A percentile compares a stretch with the other conserved stretches of the same genome.
Evolutionary conservation across 2,329 filamentous ascomycete genomes (phyloP).

Genomic region (Ophiosphaerella herpotricha): DNA sequence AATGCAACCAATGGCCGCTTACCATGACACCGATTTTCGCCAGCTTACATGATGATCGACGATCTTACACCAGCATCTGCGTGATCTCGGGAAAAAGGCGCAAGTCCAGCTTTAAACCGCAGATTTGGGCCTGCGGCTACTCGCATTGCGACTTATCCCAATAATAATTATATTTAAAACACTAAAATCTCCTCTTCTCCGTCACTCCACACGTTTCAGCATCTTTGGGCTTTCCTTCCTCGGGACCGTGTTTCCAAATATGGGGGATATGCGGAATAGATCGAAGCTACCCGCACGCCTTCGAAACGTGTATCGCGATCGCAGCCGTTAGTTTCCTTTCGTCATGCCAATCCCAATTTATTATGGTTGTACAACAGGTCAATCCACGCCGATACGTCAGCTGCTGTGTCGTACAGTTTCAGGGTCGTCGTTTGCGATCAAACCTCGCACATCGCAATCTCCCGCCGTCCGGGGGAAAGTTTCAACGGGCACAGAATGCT

Average conservation of each 20-base stretch:
- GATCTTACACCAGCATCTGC: slow-evolving; percentile 14
- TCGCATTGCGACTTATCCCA: not conserved
- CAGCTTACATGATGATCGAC: slow-evolving; percentile 5
- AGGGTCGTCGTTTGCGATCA: slow-evolving; percentile 7
- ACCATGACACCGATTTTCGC: not conserved
- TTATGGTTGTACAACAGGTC: slow-evolving; percentile 10
- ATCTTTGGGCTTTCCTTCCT: not conserved
- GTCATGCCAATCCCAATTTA: slow-evolving; percentile 2
- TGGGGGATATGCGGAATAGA: not conserved
- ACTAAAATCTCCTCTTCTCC: too few relatives aligned
- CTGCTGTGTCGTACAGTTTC: slow-evolving; percentile 14
- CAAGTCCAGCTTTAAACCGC: slow-evolving; percentile 1
- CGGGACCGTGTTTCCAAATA: not conserved
- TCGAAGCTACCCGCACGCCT: not conserved
- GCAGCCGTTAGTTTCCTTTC: not conserved
- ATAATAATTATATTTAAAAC: too few relatives aligned
- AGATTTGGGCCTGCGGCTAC: slow-evolving; percentile 5
- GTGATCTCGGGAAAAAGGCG: slow-evolving; percentile 9
- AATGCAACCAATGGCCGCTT: slow-evolving; percentile 5
- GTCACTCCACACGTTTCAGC: not conserved
- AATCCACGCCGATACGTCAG: slow-evolving; percentile 1
- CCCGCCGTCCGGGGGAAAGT: slow-evolving; percentile 1
- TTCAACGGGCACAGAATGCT: not conserved
- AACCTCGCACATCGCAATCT: slow-evolving; percentile 15
- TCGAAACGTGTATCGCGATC: not conserved